Percentiles rank a stretch among this genome's conserved stretches.
Evolutionary conservation across 2,329 filamentous ascomycete species (phyloP).

Genomic region (Fusarium nisikadoi): DNA sequence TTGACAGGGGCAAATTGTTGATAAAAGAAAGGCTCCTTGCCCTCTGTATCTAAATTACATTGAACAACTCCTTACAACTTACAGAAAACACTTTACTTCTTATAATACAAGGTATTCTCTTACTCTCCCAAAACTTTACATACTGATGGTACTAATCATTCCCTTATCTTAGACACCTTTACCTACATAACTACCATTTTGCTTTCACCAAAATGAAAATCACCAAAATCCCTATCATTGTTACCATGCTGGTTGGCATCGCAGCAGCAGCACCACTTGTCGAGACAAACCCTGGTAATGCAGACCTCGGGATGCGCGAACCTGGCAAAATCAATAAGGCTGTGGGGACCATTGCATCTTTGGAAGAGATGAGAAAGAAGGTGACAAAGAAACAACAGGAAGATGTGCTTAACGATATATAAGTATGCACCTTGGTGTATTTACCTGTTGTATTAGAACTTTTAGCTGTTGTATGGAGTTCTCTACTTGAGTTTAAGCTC

Average conservation of each 20-base stretch:
- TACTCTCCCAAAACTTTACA: no score
- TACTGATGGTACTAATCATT: neutral
- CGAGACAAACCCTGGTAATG: neutral
- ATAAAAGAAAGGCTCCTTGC: no score
- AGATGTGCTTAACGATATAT: neutral
- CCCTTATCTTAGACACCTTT: neutral
- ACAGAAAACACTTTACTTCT: no score
- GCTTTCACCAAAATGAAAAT: neutral
- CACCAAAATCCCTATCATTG: neutral
- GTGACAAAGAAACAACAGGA: neutral
- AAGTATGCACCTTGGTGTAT: neutral
- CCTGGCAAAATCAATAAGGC: neutral
- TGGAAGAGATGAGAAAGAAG: neutral
- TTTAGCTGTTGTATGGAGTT: neutral
- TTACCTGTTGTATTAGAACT: no score
- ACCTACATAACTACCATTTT: neutral
- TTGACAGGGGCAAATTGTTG: neutral
- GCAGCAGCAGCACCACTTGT: neutral
- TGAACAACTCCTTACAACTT: no score
- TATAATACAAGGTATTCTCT: no score
- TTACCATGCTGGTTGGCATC: neutral
- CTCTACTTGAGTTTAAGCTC: neutral
- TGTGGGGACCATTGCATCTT: neutral
- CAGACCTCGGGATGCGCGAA: neutral
- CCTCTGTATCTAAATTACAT: no score